Conservation (phyloP, 345 rosid species). For the Pistacia vera region DNA sequence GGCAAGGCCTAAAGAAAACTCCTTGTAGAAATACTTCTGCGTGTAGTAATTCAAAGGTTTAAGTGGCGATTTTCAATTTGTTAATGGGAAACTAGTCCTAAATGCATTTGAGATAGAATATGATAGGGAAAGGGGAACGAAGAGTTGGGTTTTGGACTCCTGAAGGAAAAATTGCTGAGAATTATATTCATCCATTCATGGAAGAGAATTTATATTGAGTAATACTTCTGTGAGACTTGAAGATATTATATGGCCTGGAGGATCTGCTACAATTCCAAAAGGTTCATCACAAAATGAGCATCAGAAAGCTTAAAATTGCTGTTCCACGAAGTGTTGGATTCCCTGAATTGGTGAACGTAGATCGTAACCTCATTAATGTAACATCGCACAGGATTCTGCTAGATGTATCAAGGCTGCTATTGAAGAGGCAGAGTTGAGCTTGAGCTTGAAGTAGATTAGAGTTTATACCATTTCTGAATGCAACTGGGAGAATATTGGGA, state of each 20-base stretch:
- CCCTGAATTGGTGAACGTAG: conserved; percentile 17
- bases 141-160: conserved; percentile 36
- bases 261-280: conserved; percentile 22
- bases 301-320: conserved; percentile 29
- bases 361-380: no score
- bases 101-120: conserved; percentile 34
- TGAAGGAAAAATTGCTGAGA: conserved; percentile 17
- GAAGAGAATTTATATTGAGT: background rate
- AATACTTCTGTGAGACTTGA: conserved; percentile 10
- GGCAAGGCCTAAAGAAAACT: no score
- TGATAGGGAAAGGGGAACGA: conserved; percentile 30
- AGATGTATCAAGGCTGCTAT: no score
- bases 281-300: background rate
- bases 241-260: conserved; percentile 41
- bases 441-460: no score
- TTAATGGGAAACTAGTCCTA: conserved; percentile 9
- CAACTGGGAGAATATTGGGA: no score
- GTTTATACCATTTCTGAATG: no score
- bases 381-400: no score
- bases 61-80: conserved; percentile 29
- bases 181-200: background rate
- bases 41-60: conserved; percentile 30
- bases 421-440: no score
- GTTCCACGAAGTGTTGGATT: conserved; percentile 38
- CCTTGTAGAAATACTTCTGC: no score